These are phyloP conservation scores for Coemansia sp. DNA, from an alignment of 192 early-diverging fungal genomes.

Conservation along the genomic window DNA sequence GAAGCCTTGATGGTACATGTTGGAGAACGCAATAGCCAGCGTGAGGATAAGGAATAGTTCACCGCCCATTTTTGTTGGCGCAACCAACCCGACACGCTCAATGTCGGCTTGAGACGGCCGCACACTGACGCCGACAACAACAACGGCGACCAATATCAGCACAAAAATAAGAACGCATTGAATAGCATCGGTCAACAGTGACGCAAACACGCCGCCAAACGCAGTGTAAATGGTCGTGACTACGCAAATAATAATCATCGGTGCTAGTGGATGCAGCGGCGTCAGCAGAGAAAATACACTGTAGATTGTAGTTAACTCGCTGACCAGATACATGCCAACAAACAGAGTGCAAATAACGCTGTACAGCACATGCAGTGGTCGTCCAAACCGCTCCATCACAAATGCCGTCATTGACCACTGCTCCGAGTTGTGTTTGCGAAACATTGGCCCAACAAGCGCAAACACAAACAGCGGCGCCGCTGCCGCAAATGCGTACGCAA, in stretches of 20 bases:
- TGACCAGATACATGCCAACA: slow-evolving; percentile 63
- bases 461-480: slow-evolving; percentile 63
- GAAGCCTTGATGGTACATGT: slow-evolving; percentile 69
- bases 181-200: slow-evolving; percentile 64
- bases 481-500: slow-evolving; percentile 65
- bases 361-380: slow-evolving; percentile 58
- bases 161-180: slow-evolving; percentile 60
- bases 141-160: slow-evolving; percentile 56
- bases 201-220: slow-evolving; percentile 67
- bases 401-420: slow-evolving; percentile 69
- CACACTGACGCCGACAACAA: slow-evolving; percentile 59
- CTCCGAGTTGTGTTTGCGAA: slow-evolving; percentile 60
- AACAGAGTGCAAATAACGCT: slow-evolving; percentile 62
- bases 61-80: slow-evolving; percentile 66
- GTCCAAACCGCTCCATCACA: slow-evolving; percentile 64
- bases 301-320: slow-evolving; percentile 68
- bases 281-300: slow-evolving; percentile 59
- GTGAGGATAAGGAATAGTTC: slow-evolving; percentile 65
- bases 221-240: slow-evolving; percentile 70
- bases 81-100: slow-evolving; percentile 54
- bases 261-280: slow-evolving; percentile 58
- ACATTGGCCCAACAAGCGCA: slow-evolving; percentile 59
- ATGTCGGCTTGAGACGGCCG: slow-evolving; percentile 56
- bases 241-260: slow-evolving; percentile 60
- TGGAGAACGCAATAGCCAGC: slow-evolving; percentile 61